Evolutionary conservation across 495 filamentous ascomycete species (phyloP), one percentile per base, ranked within the genome.

Genomic region (Delitschia confertaspora): DNA sequence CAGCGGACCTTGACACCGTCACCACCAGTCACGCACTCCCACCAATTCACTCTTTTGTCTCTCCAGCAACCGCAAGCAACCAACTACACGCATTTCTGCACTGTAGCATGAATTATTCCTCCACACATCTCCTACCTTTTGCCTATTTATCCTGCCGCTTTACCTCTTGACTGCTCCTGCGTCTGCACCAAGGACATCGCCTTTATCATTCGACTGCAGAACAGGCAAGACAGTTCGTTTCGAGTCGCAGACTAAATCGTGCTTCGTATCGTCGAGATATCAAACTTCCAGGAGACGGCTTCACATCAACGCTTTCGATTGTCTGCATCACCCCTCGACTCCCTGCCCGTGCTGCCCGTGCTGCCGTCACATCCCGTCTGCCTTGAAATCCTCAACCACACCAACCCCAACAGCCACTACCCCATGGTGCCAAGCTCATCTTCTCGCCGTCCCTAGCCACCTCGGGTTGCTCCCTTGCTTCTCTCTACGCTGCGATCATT

Each of bases 401-500:
- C 29, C 16, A 2, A n/a, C 11, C 29, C 29, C 29, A 31, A n/a
- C 29, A 31, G 29, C 11, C 29, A 31, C 16, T 31, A 14, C n/a
- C n/a, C n/a, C n/a, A n/a, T n/a, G n/a, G 13, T 14, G 42, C 42
- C 34, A 46, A 46, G 42, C 13, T 20, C 40, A 17, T 3, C 17
- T 29, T 29, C 29, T 31, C 29, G 2, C 29, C 16, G 11, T 31
- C 29, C 29, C 11, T 14, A 11, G 24, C 45, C 17, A 37, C 38
- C 19, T 47, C 26, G 41, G 22, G 19, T 32, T 29, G 35, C 37
- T 38, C 36, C 26, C 31, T 38, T 29, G 17, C 33, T 3, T 18
- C 21, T 18, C 8, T 44, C 33, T 39, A 20, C 49, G 24, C 44
- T 17, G 34, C 46, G 35, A 41, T 50, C 46, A 41, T 47, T 49